Conservation (phyloP, 2,329 filamentous ascomycete genomes). For the Monilinia aucupariae region DNA sequence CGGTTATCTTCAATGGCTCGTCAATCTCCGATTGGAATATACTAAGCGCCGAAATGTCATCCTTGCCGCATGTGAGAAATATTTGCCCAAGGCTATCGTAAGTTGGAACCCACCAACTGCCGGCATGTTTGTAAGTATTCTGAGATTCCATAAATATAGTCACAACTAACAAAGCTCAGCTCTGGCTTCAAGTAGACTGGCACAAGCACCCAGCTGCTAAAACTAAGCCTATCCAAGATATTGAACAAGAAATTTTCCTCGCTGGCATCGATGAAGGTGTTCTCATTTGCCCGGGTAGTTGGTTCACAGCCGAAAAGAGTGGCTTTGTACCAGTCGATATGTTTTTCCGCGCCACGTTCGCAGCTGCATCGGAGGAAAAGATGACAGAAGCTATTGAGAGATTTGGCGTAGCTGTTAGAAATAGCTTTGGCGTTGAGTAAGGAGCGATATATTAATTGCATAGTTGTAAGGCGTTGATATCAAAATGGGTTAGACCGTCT, state of each 20-base stretch:
- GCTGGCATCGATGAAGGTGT: conserved; percentile 70
- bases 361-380: conserved; percentile 65
- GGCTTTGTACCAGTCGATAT: conserved; percentile 45
- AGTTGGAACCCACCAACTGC: conserved; percentile 75
- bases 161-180: conserved; percentile 38
- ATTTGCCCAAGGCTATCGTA: conserved; percentile 68
- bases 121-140: conserved; percentile 63
- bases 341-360: conserved; percentile 88
- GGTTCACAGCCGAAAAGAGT: conserved; percentile 75
- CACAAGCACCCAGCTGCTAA: conserved; percentile 57
- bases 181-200: conserved; percentile 69
- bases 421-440: conserved; percentile 44
- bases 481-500: conserved; percentile 6
- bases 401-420: conserved; percentile 68
- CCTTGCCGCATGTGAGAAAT: conserved; percentile 71
- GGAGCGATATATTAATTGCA: neutral
- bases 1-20: conserved; percentile 85
- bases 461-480: conserved; percentile 7
- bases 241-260: conserved; percentile 86
- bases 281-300: conserved; percentile 77
- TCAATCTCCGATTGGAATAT: conserved; percentile 75
- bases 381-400: conserved; percentile 68
- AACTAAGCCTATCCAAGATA: conserved; percentile 50
- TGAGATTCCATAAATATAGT: neutral
- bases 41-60: conserved; percentile 72